A percentile compares a stretch with the other conserved stretches of the same genome.
Evolutionary conservation across 805 yeast species (phyloP).

Genomic region (Komagataella populi): DNA sequence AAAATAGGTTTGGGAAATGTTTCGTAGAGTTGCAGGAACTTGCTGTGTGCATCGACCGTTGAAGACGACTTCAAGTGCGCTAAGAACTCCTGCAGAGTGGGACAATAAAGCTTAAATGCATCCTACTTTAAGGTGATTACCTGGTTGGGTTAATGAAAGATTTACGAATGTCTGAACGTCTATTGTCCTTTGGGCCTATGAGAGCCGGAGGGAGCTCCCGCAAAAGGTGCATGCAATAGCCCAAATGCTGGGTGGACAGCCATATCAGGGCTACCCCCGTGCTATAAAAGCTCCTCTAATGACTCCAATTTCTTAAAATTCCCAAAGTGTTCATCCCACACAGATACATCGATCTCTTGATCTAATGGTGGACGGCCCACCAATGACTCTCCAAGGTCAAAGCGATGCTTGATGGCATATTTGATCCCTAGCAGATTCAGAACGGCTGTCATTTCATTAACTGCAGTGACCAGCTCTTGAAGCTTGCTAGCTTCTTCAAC

Average conservation of each 20-base stretch:
- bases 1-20: neutral
- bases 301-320: slow-evolving; percentile 2
- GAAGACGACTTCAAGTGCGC: too few species aligned
- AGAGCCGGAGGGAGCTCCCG: too few species aligned
- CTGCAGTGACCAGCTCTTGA: slow-evolving; percentile 28
- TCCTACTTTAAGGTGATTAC: neutral
- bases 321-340: slow-evolving; percentile 13
- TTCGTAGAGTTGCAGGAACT: neutral
- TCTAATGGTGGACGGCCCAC: slow-evolving; percentile 32
- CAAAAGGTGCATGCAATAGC: neutral
- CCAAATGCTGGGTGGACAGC: neutral
- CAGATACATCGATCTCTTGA: slow-evolving; percentile 15
- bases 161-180: neutral
- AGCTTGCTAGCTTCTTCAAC: slow-evolving; percentile 24
- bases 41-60: too few species aligned
- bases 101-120: too few species aligned
- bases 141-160: neutral
- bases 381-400: slow-evolving; percentile 26
- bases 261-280: neutral
- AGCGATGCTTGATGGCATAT: slow-evolving; percentile 21
- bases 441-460: slow-evolving; percentile 28
- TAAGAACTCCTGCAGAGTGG: too few species aligned
- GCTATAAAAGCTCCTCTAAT: slow-evolving; percentile 1
- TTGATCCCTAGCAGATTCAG: slow-evolving; percentile 35
- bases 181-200: too few species aligned